Base-by-base conservation (phyloP, 2,329 filamentous ascomycete species). In the Fusarium pilosicola region DNA sequence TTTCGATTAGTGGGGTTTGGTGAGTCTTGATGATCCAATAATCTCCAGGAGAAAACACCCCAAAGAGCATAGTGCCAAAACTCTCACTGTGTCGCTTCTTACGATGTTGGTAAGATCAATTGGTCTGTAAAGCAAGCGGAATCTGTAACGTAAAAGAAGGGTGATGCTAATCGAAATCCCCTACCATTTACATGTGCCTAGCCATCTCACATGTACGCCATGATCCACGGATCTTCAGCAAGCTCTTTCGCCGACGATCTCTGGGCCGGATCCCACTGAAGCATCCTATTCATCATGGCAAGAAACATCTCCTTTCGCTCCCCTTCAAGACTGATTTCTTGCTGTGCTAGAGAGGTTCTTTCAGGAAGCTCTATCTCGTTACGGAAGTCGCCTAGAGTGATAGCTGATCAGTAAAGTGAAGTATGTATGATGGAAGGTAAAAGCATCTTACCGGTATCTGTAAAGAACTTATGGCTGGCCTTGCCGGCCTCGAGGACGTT, bases 391-490 rank as follows among this genome's bases (percentile, higher is more conserved):
- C 34, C 34, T 36, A 36, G 0, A 5, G 15, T 17, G 3, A 1
- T 36, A 2, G 15, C 3, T 5, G 34, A 36, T 36, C 1, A 36
- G 34, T 18, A 5, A 5, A 36, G 3, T 15, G 34, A 36, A 36
- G 8, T 18, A 36, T 18, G 34, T 36, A 9, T 36, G 15, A 18
- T 36, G 34, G 34, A 36, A 1, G 34, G 34, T 15, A 36, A 36
- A 10, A 9, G 3, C 1, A 18, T 36, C 18, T 10, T 79, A 81
- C 83, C 83, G 62, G 80, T 56, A 8, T 80, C 68, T 0, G 81
- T 79, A 57, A 85, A 86, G 75, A 84, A 86, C 52, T 82, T 83
- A 1, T 65, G 42, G 3, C 62, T 83, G 13, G 74, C 62, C 10
- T 76, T 73, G 5, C 82, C 83, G 17, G 55, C 76, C 0, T 72